Base-by-base conservation (phyloP, 164 flowering plant genomes). In the Santalum album region DNA sequence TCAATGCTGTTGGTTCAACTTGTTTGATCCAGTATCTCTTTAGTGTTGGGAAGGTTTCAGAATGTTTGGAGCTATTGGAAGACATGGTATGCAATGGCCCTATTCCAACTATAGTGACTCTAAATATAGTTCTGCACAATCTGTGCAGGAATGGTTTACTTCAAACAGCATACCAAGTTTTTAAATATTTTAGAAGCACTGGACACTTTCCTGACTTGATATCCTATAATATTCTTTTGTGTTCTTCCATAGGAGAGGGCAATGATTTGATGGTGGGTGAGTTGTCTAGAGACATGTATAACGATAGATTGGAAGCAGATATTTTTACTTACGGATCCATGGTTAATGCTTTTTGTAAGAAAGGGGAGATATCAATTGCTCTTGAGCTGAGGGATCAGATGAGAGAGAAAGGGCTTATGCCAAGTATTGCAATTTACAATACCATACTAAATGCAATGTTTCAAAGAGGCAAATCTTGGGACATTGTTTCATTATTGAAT, bases 201-300 rank as follows among this genome's bases (percentile, higher is more conserved):
- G 67, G 66, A 16, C 42, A 53, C 51, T 54, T 55, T 10, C 77
- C 75, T 32, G 65, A 78, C 59, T 61, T 49, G 2, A 64, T 59
- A 26, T 63, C 78, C 18, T 80, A 71, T 49, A 77, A 75, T 58
- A 78, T 77, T 67, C 75, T 80, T 36, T 53, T 77, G 16, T 69
- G 69, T 54, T 75, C 78, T 49, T 66, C 64, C 23, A 49, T 63
- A 48, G 40, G 34, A 49, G 65, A 61, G 52, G 53, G 42, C 25
- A 55, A 71, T 25, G 25, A 51, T 59, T 20, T 47, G 24, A 23
- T 72, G 62, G 56, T 64, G 49, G 25, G 48, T n/a, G 51, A 72
- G 54, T 57, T 79, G 51, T 55, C 62, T 25, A 60, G 58, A 47
- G 76, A 75, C 35, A 76, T 79, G 75, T 12, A 51, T 50, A 47